Conservation (phyloP, 495 filamentous ascomycete species). For the Aspergillus ellipticus region DNA sequence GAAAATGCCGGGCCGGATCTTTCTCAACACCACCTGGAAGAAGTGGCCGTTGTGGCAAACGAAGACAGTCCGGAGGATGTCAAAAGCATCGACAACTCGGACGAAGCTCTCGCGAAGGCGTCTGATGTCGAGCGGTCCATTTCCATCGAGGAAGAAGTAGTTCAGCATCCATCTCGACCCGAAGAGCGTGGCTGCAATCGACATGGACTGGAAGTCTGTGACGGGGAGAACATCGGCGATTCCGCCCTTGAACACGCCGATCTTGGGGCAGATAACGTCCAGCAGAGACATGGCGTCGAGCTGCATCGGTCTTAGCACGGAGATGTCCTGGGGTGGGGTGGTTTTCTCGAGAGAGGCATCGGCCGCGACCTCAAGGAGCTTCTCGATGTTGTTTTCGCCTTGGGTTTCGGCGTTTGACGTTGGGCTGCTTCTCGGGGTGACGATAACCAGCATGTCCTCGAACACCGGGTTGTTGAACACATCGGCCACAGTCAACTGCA, state of each 20-base stretch:
- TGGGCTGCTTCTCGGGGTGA: slow-evolving; percentile 12
- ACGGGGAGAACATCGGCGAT: slow-evolving; percentile 57
- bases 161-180: slow-evolving; percentile 51
- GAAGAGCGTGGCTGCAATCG: slow-evolving; percentile 55
- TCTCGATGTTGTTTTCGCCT: slow-evolving; percentile 15
- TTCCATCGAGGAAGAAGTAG: slow-evolving; percentile 55
- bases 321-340: slow-evolving; percentile 42
- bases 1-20: slow-evolving; percentile 48
- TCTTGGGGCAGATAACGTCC: slow-evolving; percentile 49
- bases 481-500: slow-evolving; percentile 54
- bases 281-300: slow-evolving; percentile 42
- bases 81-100: slow-evolving; percentile 50
- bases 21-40: slow-evolving; percentile 59
- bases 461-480: slow-evolving; percentile 46
- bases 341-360: background rate
- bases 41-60: slow-evolving; percentile 52
- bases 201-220: slow-evolving; percentile 62
- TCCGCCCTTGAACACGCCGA: slow-evolving; percentile 53
- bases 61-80: slow-evolving; percentile 69
- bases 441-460: slow-evolving; percentile 41
- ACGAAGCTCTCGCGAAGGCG: slow-evolving; percentile 44
- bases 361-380: slow-evolving; percentile 5
- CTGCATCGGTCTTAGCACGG: slow-evolving; percentile 35
- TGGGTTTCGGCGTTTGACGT: background rate
- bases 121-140: slow-evolving; percentile 42